Conservation (phyloP, 768 basidiomycete species). For the Panaeolus cyanescens region DNA sequence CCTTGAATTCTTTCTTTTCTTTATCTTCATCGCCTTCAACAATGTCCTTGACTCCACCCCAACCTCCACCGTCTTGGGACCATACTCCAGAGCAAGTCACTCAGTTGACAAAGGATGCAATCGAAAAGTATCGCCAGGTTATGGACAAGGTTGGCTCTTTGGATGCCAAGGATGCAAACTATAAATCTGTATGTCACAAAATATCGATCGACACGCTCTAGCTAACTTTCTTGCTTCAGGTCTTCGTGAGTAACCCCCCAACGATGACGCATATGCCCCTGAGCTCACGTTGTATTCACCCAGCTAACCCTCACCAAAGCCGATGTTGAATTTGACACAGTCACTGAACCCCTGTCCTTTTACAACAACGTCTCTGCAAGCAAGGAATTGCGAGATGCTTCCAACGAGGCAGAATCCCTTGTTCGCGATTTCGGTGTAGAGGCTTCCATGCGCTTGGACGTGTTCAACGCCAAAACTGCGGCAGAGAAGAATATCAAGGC, state of each 20-base stretch:
- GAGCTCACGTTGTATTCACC: constrained; percentile 18
- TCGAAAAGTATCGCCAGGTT: constrained; percentile 54
- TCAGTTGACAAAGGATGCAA: constrained; percentile 55
- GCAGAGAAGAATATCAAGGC: constrained; percentile 70
- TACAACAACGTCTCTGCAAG: constrained; percentile 80
- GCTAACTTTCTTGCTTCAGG: constrained; percentile 40
- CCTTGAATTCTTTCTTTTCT: constrained; percentile 27
- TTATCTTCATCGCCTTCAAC: constrained; percentile 30
- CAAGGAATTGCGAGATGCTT: constrained; percentile 80
- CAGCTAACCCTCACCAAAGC: constrained; percentile 62
- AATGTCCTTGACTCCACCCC: constrained; percentile 62
- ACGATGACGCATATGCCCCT: background rate
- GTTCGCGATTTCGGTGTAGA: constrained; percentile 75
- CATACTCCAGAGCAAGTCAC: constrained; percentile 65
- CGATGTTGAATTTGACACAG: constrained; percentile 54
- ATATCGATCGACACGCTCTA: background rate
- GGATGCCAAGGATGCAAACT: constrained; percentile 57
- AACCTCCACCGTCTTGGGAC: constrained; percentile 65
- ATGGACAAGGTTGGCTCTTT: constrained; percentile 65
- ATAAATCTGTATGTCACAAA: constrained; percentile 59
- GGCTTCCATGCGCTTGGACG: constrained; percentile 78
- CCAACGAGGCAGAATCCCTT: constrained; percentile 71
- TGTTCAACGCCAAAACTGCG: constrained; percentile 70
- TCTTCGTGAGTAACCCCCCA: constrained; percentile 62
- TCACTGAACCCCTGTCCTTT: constrained; percentile 67